Conservation (phyloP, 2,329 filamentous ascomycete genomes). For the Beauveria rudraprayagi region DNA sequence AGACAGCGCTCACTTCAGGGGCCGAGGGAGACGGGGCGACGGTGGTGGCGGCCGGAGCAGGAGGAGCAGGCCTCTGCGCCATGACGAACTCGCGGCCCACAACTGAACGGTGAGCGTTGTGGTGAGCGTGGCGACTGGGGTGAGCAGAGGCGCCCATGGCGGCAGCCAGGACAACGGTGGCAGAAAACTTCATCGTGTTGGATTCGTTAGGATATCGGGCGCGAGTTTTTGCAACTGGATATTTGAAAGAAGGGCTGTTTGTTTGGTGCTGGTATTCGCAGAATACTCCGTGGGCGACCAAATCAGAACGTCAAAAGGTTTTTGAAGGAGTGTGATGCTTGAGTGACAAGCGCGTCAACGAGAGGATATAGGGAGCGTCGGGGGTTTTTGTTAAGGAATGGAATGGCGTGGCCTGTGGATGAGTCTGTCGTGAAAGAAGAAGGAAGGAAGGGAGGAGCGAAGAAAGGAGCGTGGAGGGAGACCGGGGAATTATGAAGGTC, state of each 20-base stretch:
- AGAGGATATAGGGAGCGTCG: conserved; percentile 9
- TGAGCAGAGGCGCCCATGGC: conserved; percentile 34
- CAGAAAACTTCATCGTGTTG: conserved; percentile 34
- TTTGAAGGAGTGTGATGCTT: conserved; percentile 13
- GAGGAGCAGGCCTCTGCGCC: conserved; percentile 24
- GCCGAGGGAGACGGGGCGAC: not conserved
- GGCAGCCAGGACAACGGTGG: conserved; percentile 29
- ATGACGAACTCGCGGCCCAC: conserved; percentile 27
- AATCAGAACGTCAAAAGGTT: not conserved
- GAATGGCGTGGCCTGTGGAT: conserved; percentile 12
- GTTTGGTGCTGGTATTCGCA: conserved; percentile 8
- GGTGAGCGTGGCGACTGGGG: conserved; percentile 31
- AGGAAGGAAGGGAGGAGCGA: conserved; percentile 10
- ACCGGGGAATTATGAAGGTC: conserved; percentile 17
- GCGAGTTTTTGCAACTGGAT: not conserved
- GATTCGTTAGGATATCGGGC: not conserved
- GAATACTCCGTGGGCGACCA: conserved; percentile 13
- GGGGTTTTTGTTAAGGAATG: conserved; percentile 12
- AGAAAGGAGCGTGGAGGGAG: conserved; percentile 12
- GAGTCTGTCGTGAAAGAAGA: conserved; percentile 14
- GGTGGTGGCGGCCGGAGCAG: conserved; percentile 10
- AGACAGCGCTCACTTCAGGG: not conserved
- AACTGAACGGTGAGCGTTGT: conserved; percentile 25
- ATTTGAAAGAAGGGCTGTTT: not conserved
- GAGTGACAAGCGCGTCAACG: conserved; percentile 9